Evolutionary conservation across 345 rosid species (phyloP).

Genomic region (Gynandropsis gynandra): DNA sequence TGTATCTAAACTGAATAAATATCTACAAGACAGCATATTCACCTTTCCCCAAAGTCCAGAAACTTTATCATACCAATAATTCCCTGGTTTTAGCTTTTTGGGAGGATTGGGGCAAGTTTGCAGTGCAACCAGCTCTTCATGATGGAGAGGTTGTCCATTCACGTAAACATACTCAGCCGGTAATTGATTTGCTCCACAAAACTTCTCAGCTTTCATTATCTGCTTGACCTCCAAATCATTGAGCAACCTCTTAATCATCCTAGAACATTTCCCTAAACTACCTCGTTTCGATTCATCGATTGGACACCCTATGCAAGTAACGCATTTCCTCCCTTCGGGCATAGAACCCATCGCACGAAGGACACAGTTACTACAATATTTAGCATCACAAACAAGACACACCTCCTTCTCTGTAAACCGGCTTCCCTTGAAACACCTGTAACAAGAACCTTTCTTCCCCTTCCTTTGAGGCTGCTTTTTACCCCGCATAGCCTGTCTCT

Average conservation of each 20-base stretch:
- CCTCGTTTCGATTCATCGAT: constrained; percentile 72
- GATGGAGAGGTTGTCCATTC: constrained; percentile 72
- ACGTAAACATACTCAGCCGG: constrained; percentile 82
- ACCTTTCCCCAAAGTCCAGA: constrained; percentile 99
- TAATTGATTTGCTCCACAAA: constrained; percentile 85
- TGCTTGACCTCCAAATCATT: constrained; percentile 89
- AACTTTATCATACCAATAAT: constrained; percentile 98
- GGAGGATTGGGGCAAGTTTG: constrained; percentile 84
- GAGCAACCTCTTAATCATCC: constrained; percentile 86
- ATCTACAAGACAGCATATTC: constrained; percentile 20
- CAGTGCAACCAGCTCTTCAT: constrained; percentile 69
- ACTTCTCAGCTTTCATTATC: constrained; percentile 89
- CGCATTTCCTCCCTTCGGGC: constrained; percentile 99
- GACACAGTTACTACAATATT: constrained; percentile 82
- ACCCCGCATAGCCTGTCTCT: constrained; percentile 28
- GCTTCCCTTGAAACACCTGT: constrained; percentile 78
- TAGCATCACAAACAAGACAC: constrained; percentile 92
- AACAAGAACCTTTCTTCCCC: constrained; percentile 89
- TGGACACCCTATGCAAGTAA: constrained; percentile 75
- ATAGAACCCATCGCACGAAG: constrained; percentile 99
- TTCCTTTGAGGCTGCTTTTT: constrained; percentile 51
- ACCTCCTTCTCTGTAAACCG: constrained; percentile 94
- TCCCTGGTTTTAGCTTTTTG: constrained; percentile 86
- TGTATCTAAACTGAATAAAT: constrained; percentile 11
- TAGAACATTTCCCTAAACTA: constrained; percentile 79